These are phyloP conservation scores for Persicaria maculosa DNA, from an alignment of 148 eudicot species.

Conservation along the genomic window DNA sequence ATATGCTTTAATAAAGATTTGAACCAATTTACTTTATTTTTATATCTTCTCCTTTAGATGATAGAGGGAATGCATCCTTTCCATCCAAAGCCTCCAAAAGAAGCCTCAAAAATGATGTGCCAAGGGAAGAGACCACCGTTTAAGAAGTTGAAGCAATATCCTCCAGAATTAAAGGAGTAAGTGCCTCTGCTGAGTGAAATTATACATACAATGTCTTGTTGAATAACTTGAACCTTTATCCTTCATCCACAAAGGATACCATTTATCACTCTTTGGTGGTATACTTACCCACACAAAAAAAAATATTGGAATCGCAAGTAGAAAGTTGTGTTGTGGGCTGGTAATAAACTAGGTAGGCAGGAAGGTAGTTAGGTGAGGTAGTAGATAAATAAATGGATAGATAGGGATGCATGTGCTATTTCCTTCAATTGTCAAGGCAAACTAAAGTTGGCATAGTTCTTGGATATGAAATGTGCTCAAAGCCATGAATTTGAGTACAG, in stretches of 20 bases:
- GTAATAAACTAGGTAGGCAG: no score
- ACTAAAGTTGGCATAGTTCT: no score
- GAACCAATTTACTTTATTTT: slow-evolving; percentile 1
- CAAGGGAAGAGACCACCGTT: slow-evolving; percentile 64
- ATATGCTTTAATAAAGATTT: not conserved
- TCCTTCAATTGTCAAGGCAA: no score
- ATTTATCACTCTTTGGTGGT: not conserved
- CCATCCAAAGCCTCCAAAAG: slow-evolving; percentile 71
- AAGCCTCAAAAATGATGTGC: slow-evolving; percentile 62
- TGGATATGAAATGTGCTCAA: no score
- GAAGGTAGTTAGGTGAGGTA: no score
- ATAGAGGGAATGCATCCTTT: slow-evolving; percentile 82
- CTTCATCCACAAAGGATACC: not conserved
- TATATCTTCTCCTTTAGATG: slow-evolving; percentile 41
- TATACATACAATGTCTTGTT: not conserved
- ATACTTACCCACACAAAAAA: no score
- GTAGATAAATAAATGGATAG: no score
- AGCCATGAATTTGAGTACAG: no score
- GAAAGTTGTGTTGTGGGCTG: no score
- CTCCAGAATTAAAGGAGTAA: slow-evolving; percentile 85
- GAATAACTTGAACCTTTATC: not conserved
- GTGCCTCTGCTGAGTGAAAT: slow-evolving; percentile 19
- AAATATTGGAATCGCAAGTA: no score
- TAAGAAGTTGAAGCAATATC: slow-evolving; percentile 74
- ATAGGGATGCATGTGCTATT: no score